Base-by-base conservation (phyloP, 148 eudicot genomes). In the Arbutus unedo region DNA sequence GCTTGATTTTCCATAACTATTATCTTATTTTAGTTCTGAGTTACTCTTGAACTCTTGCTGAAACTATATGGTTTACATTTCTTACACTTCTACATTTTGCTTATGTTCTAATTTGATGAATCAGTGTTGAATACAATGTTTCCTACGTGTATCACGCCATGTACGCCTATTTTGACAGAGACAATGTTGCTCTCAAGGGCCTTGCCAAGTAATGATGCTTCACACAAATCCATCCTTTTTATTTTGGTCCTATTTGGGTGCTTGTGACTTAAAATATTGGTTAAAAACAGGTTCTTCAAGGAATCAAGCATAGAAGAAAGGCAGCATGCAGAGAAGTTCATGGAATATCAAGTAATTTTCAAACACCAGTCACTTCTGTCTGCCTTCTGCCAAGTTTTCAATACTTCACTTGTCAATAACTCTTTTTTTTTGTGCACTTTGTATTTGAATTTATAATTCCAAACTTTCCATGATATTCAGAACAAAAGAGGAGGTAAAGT, bases 291-390 rank as follows among this genome's bases (percentile, higher is more conserved):
- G 41, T 94, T 94, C 76, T 94, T 94, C 80, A 91, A 85, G 88
- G 95, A 94, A 74, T 89, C 96, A 3, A 94, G 98, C 79, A 90
- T 89, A 74, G 98, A 94, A 88, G 98, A 94, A 88, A 89, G 94
- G 83, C 93, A 89, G n/a, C 96, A 92, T 78, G 98, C 96, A 47
- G 96, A 94, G 86, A 94, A 91, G 78, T 84, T 94, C 6, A 94
- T 94, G 92, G 66, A 94, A 77, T 94, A 92, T 81, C 96, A 94
- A 93, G 98, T 94, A 31, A 3, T 23, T 64, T n/a, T 2, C 64
- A 25, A 55, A 15, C 10, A 8, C 9, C 14, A 10, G 57, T 54
- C 11, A 8, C 14, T 54, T 54, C 38, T 54, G 1, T 54, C 13
- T 54, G 57, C 9, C 57, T 7, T 54, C 57, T 54, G 57, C 14